These are phyloP conservation scores for Austroboletus novae-zelandiae DNA, from an alignment of 1,284 basidiomycete species.

Conservation along the genomic window DNA sequence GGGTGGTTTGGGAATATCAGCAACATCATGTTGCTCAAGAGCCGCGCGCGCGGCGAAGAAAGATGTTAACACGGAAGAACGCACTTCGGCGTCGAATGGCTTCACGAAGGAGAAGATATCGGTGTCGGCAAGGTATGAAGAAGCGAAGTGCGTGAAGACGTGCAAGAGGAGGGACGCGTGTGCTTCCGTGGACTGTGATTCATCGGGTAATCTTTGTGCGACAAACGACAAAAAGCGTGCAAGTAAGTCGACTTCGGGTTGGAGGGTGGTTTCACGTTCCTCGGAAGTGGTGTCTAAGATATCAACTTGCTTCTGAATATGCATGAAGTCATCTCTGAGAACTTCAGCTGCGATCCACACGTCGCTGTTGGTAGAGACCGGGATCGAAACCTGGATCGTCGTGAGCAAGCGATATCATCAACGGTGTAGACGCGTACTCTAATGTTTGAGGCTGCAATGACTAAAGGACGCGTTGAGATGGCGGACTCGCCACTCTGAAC, in stretches of 20 bases:
- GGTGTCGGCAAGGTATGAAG: slow-evolving; percentile 68
- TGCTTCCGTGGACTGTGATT: slow-evolving; percentile 52
- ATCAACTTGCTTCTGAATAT: slow-evolving; percentile 58
- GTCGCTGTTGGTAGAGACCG: slow-evolving; percentile 72
- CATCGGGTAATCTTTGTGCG: slow-evolving; percentile 57
- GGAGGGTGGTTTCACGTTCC: slow-evolving; percentile 51
- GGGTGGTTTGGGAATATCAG: slow-evolving; percentile 62
- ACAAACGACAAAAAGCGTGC: slow-evolving; percentile 79
- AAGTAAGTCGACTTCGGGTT: slow-evolving; percentile 74
- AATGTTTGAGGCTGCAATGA: slow-evolving; percentile 57
- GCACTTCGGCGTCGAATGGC: slow-evolving; percentile 70
- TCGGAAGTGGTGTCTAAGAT: slow-evolving; percentile 48
- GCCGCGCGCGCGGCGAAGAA: slow-evolving; percentile 80
- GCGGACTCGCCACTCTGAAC: slow-evolving; percentile 24
- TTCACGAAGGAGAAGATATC: slow-evolving; percentile 84
- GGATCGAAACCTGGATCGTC: slow-evolving; percentile 67
- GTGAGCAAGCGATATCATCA: slow-evolving; percentile 10
- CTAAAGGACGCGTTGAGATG: slow-evolving; percentile 63
- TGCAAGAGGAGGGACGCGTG: slow-evolving; percentile 71
- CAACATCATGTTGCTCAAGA: slow-evolving; percentile 62
- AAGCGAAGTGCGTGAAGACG: slow-evolving; percentile 75
- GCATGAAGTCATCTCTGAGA: slow-evolving; percentile 81
- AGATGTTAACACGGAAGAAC: slow-evolving; percentile 74
- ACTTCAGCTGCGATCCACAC: slow-evolving; percentile 90
- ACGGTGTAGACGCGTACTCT: slow-evolving; percentile 53